Conservation (phyloP, 106 monocot species). For the Allium fistulosum region DNA sequence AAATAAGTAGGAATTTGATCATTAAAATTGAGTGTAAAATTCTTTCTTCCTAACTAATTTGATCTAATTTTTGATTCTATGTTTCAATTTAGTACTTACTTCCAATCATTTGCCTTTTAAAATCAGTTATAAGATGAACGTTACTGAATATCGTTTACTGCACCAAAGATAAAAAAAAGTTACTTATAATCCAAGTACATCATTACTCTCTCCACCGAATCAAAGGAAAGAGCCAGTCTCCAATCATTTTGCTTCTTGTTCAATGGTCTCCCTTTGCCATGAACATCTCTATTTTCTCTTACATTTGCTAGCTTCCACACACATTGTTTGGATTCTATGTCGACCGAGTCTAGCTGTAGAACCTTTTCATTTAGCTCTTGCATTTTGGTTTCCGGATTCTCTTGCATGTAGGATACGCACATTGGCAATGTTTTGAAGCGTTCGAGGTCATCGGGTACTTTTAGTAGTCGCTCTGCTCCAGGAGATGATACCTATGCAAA, state of each 20-base stretch:
- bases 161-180: background rate
- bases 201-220: slow-evolving; percentile 30
- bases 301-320: slow-evolving; percentile 72
- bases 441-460: slow-evolving; percentile 64
- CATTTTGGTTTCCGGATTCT: slow-evolving; percentile 8
- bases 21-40: no score
- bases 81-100: no score
- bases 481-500: slow-evolving; percentile 97
- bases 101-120: no score
- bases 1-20: no score
- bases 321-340: slow-evolving; percentile 26
- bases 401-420: slow-evolving; percentile 46
- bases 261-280: slow-evolving; percentile 56
- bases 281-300: slow-evolving; percentile 44
- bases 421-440: slow-evolving; percentile 77
- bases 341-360: slow-evolving; percentile 47
- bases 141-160: no score
- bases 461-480: slow-evolving; percentile 76
- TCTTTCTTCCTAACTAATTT: no score
- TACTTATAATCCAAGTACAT: slow-evolving; percentile 36
- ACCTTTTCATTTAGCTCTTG: slow-evolving; percentile 26
- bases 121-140: no score
- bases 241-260: slow-evolving; percentile 66
- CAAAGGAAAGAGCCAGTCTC: slow-evolving; percentile 59
- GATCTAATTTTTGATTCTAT: no score